Percentiles rank a stretch among this genome's conserved stretches.
phyloP scores from a whole-genome alignment of 768 basidiomycete genomes.

The Crucibulum laeve region DNA sequence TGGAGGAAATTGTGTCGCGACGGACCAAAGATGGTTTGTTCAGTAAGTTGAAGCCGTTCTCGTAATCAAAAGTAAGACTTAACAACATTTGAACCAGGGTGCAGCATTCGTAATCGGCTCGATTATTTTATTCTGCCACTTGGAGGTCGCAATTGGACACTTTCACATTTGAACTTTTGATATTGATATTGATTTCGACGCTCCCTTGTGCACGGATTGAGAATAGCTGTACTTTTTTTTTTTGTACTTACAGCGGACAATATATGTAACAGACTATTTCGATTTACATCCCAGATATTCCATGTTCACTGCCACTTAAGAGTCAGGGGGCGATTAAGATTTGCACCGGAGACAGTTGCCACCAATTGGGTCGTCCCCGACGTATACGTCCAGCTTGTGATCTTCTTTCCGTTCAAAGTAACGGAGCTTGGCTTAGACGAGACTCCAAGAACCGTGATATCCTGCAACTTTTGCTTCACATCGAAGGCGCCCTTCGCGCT shows the following conservation, averaged over 20 bases:
- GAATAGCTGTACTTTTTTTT: no score
- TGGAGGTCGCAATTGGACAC: no score
- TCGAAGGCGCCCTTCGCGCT: constrained; percentile 32
- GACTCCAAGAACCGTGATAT: constrained; percentile 58
- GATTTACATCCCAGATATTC: neutral
- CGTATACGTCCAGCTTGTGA: constrained; percentile 36
- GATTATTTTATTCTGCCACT: no score
- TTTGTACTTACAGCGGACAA: no score
- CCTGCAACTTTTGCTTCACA: constrained; percentile 41
- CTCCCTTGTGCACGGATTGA: no score
- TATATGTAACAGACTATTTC: neutral
- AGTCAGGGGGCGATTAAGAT: constrained; percentile 33
- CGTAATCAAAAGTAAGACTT: neutral
- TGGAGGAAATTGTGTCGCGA: constrained; percentile 44
- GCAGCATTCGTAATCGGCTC: constrained; percentile 11
- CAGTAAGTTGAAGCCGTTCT: constrained; percentile 28
- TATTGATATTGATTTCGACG: no score
- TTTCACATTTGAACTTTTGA: no score
- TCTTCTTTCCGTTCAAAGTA: constrained; percentile 27
- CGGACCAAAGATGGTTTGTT: constrained; percentile 43
- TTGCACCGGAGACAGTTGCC: constrained; percentile 27
- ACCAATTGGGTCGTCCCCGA: constrained; percentile 35
- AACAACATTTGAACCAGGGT: constrained; percentile 7
- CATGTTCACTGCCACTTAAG: constrained; percentile 18
- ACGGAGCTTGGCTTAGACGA: constrained; percentile 33